Base-by-base conservation (phyloP, 345 rosid species). In the Luvunga scandens region DNA sequence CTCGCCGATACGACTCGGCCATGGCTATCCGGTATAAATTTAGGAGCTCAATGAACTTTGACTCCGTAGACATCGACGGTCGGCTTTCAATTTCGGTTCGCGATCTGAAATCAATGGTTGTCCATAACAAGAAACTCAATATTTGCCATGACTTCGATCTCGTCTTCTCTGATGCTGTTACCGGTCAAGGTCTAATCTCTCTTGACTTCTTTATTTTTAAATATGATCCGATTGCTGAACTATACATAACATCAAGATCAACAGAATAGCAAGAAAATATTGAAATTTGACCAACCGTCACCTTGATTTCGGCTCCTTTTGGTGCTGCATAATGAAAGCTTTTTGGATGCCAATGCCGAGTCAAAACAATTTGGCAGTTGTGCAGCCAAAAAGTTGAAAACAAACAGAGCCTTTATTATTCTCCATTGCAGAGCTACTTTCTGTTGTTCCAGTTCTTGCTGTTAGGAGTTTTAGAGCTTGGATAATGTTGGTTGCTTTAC, bases 21-120 rank as follows among this genome's bases (percentile, higher is more conserved):
- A 86, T 86, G 89, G 72, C 87, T 12, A 64, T 86, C 19, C 84
- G 83, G 7, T 86, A 80, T 79, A 82, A 83, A 81, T 84, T 86
- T 83, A 69, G 89, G 76, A 86, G 87, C 83, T 78, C 84, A 27
- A 45, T 66, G 61, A 42, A 74, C 63, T 84, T 78, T 63, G 87
- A 86, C 60, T 76, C 83, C 36, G 80, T 86, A 45, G 84, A 82
- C 75, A 82, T 86, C 60, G 86, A 77, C 8, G 84, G 81, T 48
- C 79, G 34, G 24, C 68, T 83, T 66, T 86, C 83, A n/a, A 82
- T 86, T 71, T 86, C 87, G 8, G 31, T 86, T 71, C 59, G 81
- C 30, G 86, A 84, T 78, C 89, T 86, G 72, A 86, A 84, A 77
- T 78, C 83, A 25, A 84, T 77, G 79, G 74, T 86, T 70, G 71